Percentiles rank a stretch among this genome's conserved stretches.
These are phyloP conservation scores for Chlamydomonas incerta DNA, from an alignment of 139 green algal genomes.

Conservation along the genomic window DNA sequence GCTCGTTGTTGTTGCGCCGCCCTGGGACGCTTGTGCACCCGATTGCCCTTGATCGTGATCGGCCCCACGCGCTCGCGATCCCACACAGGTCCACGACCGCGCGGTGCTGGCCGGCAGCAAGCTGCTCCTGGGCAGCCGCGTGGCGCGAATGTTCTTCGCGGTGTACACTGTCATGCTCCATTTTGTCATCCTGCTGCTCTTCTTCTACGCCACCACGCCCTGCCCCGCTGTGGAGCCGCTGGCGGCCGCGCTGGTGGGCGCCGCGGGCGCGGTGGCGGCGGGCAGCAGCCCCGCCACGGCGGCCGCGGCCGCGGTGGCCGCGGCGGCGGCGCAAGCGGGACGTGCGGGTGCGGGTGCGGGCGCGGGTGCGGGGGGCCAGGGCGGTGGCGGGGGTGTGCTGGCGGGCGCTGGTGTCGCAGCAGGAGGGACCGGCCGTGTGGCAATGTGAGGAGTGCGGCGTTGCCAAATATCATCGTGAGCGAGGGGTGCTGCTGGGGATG, in stretches of 20 bases:
- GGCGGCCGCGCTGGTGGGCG: not conserved
- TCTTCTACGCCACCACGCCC: slow-evolving; percentile 59
- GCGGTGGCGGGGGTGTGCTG: too few relatives aligned
- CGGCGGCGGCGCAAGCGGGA: not conserved
- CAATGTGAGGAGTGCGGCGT: too few relatives aligned
- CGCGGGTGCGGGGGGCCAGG: not conserved
- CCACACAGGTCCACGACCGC: slow-evolving; percentile 50
- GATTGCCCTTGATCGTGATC: too few relatives aligned
- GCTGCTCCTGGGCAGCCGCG: slow-evolving; percentile 51
- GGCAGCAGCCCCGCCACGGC: not conserved
- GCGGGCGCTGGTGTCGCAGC: not conserved
- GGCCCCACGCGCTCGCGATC: too few relatives aligned
- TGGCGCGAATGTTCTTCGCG: slow-evolving; percentile 57
- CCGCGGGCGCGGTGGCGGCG: not conserved
- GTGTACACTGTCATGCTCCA: slow-evolving; percentile 67
- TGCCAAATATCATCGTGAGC: too few relatives aligned
- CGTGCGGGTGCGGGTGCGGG: not conserved
- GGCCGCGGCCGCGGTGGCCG: not conserved
- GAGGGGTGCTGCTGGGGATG: too few relatives aligned
- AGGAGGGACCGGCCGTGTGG: too few relatives aligned
- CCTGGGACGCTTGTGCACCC: too few relatives aligned
- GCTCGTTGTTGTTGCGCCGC: too few relatives aligned
- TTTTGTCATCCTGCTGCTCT: slow-evolving; percentile 61
- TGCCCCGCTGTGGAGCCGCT: not conserved
- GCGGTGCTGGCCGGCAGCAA: slow-evolving; percentile 49